Evolutionary conservation across 352 stramenopile species (phyloP), one percentile per base, ranked within the genome.

Genomic region (Globisporangium spinosum): DNA sequence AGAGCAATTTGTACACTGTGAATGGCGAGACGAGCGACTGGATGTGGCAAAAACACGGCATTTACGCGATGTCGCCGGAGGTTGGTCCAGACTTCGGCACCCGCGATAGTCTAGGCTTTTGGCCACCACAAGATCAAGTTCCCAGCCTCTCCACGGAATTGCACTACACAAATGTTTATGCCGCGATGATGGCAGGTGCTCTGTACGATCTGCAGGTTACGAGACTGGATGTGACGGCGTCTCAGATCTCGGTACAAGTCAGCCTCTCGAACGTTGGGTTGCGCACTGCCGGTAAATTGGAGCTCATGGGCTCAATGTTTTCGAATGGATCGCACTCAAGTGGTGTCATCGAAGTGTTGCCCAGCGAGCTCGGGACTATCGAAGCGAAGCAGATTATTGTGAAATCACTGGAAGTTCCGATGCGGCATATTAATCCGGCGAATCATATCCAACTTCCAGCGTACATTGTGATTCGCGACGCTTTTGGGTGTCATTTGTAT

Each of bases 11-110:
- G 70, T 95, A 95, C 72, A 90, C 85, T 4, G 88, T 95, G 25
- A 95, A 95, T 51, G 88, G 88, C 20, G 88, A 95, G 62, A 92
- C 88, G 25, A 95, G 88, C 67, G 88, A 95, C 70, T 95, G 88
- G 88, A 91, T 95, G 78, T 94, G 86, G 86, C 69, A 82, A 1
- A 75, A 62, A 23, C 88, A 95, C 64, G 82, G 86, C 0, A 93
- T 95, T 57, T 93, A 90, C 25, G 77, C 88, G 58, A 94, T 95
- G 80, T 95, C 88, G 2, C 88, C 88, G 8, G 88, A 95, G 65
- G 86, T 94, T 2, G 88, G 88, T 3, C 88, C 88, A 4, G 59
- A 67, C 12, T 93, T 95, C 64, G 70, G 79, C 1, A 69, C 78
- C 0, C 20, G 60, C 15, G 65, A 67, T 6, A 59, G 74, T 12